These are phyloP conservation scores for Casuarina equisetifolia DNA, from an alignment of 306 rosid genomes.

Conservation along the genomic window DNA sequence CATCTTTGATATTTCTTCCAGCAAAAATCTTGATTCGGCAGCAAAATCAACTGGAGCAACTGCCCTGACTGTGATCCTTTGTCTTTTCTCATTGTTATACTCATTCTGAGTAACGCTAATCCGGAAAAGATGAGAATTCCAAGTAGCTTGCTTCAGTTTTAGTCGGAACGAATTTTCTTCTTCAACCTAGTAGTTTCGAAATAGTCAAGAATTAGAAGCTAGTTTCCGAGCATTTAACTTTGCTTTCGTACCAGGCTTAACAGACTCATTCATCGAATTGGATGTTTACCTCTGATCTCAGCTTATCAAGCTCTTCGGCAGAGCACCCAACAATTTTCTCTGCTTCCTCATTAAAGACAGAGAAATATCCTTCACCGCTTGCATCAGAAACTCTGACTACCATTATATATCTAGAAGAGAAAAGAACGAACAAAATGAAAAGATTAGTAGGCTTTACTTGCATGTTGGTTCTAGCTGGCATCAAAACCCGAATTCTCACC, in stretches of 20 bases:
- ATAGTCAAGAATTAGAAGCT: not conserved
- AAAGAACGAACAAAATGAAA: not conserved
- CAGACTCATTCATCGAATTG: not conserved
- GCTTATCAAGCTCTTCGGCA: conserved; percentile 70
- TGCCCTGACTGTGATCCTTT: conserved; percentile 70
- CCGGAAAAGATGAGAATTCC: conserved; percentile 80
- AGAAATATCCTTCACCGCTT: conserved; percentile 62
- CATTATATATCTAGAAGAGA: conserved; percentile 56
- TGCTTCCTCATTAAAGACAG: conserved; percentile 74
- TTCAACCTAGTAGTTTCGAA: conserved; percentile 44
- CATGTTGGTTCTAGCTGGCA: not conserved
- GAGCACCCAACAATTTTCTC: conserved; percentile 78
- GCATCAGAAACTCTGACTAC: conserved; percentile 55
- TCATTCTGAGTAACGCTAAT: conserved; percentile 80
- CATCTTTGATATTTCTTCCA: conserved; percentile 82
- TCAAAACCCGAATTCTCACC: conserved; percentile 35
- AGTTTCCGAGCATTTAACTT: not conserved
- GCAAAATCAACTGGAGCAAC: conserved; percentile 82
- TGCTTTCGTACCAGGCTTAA: not conserved
- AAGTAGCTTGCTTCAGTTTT: conserved; percentile 75
- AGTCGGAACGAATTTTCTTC: conserved; percentile 52
- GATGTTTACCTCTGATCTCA: conserved; percentile 60
- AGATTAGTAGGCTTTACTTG: not conserved
- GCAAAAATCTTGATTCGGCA: conserved; percentile 66
- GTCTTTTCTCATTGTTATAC: conserved; percentile 79